A percentile compares a stretch with the other conserved stretches of the same genome.
These are phyloP conservation scores for Sphaerulina musiva DNA, from an alignment of 2,329 filamentous ascomycete species.

Conservation along the genomic window DNA sequence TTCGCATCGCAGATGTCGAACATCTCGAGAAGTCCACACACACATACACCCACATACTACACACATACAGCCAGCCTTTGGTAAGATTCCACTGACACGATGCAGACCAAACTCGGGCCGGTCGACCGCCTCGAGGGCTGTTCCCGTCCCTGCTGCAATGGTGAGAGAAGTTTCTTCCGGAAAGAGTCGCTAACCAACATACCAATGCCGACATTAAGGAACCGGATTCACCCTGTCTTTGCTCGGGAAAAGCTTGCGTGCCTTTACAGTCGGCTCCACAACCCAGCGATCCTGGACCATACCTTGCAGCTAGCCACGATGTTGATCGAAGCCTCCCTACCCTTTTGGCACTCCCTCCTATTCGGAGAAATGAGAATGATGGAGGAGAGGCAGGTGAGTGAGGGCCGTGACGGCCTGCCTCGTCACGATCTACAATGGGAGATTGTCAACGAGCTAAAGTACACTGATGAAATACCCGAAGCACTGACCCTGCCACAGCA, in stretches of 20 bases:
- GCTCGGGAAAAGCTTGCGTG: background rate
- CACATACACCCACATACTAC: too few species aligned
- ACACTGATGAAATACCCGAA: background rate
- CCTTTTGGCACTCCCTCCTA: background rate
- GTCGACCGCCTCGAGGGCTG: background rate
- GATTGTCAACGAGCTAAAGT: background rate
- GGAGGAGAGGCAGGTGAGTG: background rate
- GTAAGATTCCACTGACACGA: too few species aligned
- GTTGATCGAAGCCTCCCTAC: background rate
- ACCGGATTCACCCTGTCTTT: background rate
- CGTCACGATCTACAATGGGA: background rate
- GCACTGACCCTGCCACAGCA: background rate
- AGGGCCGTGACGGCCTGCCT: background rate
- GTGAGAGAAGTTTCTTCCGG: background rate
- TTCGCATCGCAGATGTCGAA: too few species aligned
- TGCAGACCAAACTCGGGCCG: too few species aligned
- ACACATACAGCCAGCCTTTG: too few species aligned
- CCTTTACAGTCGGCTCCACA: background rate
- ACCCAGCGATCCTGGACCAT: background rate
- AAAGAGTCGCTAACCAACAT: background rate
- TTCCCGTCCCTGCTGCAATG: background rate
- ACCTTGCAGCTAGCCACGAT: background rate
- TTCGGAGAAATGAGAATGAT: background rate
- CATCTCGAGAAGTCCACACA: too few species aligned
- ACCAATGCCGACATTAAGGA: background rate